Evolutionary conservation across 129 eudicot genomes (phyloP).

Genomic region (Centaurea solstitialis): DNA sequence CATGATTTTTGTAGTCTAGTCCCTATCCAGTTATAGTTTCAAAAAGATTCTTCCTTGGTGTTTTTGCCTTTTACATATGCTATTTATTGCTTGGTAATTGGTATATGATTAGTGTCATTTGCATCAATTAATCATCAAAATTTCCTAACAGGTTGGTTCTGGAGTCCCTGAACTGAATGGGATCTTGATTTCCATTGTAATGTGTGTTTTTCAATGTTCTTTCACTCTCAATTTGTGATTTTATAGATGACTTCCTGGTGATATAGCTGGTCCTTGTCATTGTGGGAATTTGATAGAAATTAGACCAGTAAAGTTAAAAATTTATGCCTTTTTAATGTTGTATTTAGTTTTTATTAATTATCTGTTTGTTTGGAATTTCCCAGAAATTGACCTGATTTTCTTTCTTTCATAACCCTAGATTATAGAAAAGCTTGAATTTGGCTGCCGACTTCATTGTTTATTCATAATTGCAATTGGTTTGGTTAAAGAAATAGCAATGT

Average conservation of each 20-base stretch:
- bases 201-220: background rate
- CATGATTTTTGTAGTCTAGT: no score
- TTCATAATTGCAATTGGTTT: background rate
- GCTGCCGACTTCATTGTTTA: background rate
- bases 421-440: background rate
- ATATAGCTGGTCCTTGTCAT: background rate
- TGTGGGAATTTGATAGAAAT: conserved; percentile 5
- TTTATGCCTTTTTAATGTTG: background rate
- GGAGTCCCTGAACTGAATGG: background rate
- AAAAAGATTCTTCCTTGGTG: no score
- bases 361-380: background rate
- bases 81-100: no score
- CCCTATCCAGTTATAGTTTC: no score
- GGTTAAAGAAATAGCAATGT: conserved; percentile 6
- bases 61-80: no score
- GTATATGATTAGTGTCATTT: no score
- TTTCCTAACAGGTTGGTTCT: no score
- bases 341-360: background rate
- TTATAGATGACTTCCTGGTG: background rate
- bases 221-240: background rate
- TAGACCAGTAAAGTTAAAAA: background rate
- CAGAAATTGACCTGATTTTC: background rate
- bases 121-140: no score
- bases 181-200: background rate
- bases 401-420: conserved; percentile 18